A percentile compares a stretch with the other conserved stretches of the same genome.
These are phyloP conservation scores for Phialemonium atrogriseum DNA, from an alignment of 2,329 filamentous ascomycete species.

Conservation along the genomic window DNA sequence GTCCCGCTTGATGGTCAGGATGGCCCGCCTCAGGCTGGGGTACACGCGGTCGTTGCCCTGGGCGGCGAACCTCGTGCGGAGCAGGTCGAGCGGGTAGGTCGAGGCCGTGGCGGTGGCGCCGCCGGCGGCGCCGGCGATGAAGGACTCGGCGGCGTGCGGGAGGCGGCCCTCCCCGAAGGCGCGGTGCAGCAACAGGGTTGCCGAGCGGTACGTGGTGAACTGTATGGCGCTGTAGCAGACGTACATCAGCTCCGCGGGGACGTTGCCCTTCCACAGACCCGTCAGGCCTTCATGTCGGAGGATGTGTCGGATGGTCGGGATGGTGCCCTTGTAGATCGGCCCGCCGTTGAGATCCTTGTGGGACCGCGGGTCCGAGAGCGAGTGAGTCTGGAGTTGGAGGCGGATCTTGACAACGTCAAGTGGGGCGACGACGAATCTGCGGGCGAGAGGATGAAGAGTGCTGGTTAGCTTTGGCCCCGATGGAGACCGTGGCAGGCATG, in stretches of 20 bases:
- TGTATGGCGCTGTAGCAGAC: conserved; percentile 83
- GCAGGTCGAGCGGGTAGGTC: conserved; percentile 88
- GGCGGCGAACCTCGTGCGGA: conserved; percentile 93
- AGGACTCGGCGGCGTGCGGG: conserved; percentile 64
- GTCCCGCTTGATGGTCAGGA: conserved; percentile 62
- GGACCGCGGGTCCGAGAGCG: conserved; percentile 64
- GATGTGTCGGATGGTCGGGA: conserved; percentile 70
- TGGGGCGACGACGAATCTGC: conserved; percentile 83
- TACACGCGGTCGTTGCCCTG: conserved; percentile 82
- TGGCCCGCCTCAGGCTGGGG: conserved; percentile 55
- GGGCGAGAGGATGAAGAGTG: conserved; percentile 5
- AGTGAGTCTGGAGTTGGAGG: conserved; percentile 85
- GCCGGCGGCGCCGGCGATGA: conserved; percentile 73
- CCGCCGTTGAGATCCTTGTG: conserved; percentile 38
- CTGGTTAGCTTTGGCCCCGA: conserved; percentile 4
- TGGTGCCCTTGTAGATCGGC: conserved; percentile 63
- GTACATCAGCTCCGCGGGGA: conserved; percentile 92
- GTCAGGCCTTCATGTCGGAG: conserved; percentile 73
- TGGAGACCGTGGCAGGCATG: not conserved
- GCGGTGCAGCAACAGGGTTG: conserved; percentile 57
- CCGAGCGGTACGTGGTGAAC: conserved; percentile 79
- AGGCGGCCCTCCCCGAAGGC: conserved; percentile 32
- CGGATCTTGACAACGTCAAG: conserved; percentile 98
- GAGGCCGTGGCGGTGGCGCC: conserved; percentile 73
- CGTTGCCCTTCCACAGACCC: conserved; percentile 94